A percentile compares a stretch with the other conserved stretches of the same genome.
These are phyloP conservation scores for Eutrema heterophyllum DNA, from an alignment of 345 rosid species.

Conservation along the genomic window DNA sequence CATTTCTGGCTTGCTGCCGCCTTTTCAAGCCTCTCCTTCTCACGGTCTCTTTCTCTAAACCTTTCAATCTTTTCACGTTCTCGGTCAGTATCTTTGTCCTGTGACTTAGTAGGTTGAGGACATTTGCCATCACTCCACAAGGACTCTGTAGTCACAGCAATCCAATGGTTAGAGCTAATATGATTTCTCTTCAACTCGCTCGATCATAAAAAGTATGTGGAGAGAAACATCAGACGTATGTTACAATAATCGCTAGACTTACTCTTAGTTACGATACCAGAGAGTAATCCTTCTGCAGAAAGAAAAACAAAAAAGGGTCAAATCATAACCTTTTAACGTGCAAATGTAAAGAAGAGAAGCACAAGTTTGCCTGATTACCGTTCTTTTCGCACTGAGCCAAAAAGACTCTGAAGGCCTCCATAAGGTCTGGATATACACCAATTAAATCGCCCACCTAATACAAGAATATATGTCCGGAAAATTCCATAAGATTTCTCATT, in stretches of 20 bases:
- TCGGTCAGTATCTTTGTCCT: constrained; percentile 66
- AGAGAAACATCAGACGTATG: not conserved
- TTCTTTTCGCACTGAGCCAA: constrained; percentile 80
- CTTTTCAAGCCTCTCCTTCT: constrained; percentile 78
- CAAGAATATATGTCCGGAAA: constrained; percentile 11
- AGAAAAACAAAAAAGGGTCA: constrained; percentile 17
- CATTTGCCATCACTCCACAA: constrained; percentile 64
- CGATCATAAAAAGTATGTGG: not conserved
- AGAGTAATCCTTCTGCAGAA: constrained; percentile 79
- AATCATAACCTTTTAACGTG: not conserved
- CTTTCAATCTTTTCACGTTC: constrained; percentile 56
- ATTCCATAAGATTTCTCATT: not conserved
- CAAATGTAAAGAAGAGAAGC: not conserved
- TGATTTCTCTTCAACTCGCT: not conserved
- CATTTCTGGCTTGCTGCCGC: constrained; percentile 69
- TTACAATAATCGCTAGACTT: constrained; percentile 35
- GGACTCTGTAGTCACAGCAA: constrained; percentile 41
- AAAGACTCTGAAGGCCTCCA: constrained; percentile 81
- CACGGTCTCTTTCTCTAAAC: constrained; percentile 68
- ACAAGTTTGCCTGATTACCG: constrained; percentile 41
- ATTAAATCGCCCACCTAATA: constrained; percentile 67
- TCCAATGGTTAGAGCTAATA: not conserved
- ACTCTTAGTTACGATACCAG: constrained; percentile 81
- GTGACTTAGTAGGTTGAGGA: constrained; percentile 63
- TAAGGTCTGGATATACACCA: constrained; percentile 77